Evolutionary conservation across 345 rosid genomes (phyloP), one percentile per base, ranked within the genome.

Genomic region (Cardamine occulta): DNA sequence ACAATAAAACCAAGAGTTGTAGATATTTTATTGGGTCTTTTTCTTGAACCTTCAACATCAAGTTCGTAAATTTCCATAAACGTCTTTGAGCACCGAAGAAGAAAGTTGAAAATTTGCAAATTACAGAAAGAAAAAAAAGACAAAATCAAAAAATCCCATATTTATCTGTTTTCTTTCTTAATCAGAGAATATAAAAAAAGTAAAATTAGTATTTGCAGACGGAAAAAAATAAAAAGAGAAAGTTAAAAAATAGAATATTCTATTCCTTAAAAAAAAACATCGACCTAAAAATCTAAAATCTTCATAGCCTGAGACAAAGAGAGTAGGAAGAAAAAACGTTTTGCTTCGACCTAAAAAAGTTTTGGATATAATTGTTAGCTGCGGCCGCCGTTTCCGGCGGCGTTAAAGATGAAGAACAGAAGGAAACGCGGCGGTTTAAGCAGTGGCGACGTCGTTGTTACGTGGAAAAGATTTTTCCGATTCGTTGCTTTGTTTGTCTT

Each of bases 401-500:
- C 60, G 42, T 45, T 18, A 29, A 11, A 37, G 70, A 87, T 83
- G 93, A 86, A 70, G 80, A 85, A 75, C 60, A 80, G 89, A 40
- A 45, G 86, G 75, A 78, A 76, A 51, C 79, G 81, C 67, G 81
- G 79, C 12, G 70, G 76, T 53, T 39, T 63, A 52, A 62, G 29
- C 73, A 62, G 74, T 29, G 68, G 48, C 4, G 68, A 67, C 73
- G 68, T 37, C 65, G 82, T 62, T 75, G 82, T 80, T 61, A 79
- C 89, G 0, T 86, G 87, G 88, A 82, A 79, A 68, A 80, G 86
- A 68, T 82, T 88, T 79, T 88, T 85, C 77, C 83, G 88, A 77
- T 82, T 83, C 85, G 84, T 89, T 51, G 24, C 87, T 62, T 70
- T 80, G 81, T 65, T 81, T 23, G 87, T 86, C 70, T 13, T 80